Evolutionary conservation across 2,329 filamentous ascomycete species (phyloP).

Genomic region (Beauveria sp.): DNA sequence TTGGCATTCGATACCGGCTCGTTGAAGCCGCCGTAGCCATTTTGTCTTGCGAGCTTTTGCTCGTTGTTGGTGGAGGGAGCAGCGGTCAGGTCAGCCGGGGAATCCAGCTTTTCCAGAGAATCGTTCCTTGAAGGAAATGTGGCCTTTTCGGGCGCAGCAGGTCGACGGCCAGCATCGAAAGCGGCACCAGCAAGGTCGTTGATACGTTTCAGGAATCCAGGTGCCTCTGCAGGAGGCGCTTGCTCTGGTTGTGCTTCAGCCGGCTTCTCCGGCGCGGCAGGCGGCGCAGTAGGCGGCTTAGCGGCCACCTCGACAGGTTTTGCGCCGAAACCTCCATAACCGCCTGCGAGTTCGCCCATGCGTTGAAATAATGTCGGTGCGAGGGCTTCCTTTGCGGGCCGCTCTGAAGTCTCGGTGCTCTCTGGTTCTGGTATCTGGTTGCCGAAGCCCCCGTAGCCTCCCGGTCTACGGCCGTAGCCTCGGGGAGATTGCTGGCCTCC

Average conservation of each 20-base stretch:
- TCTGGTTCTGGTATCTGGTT: conserved; percentile 31
- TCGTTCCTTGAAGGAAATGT: conserved; percentile 17
- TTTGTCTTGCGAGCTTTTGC: conserved; percentile 25
- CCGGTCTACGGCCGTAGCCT: conserved; percentile 31
- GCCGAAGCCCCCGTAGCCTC: conserved; percentile 43
- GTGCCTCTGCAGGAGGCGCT: not conserved
- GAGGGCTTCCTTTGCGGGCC: conserved; percentile 22
- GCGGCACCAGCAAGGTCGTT: conserved; percentile 11
- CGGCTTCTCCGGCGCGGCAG: not conserved
- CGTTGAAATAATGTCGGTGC: conserved; percentile 41
- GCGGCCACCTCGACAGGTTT: not conserved
- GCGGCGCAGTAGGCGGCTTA: not conserved
- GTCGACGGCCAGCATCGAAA: conserved; percentile 5
- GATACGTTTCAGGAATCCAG: conserved; percentile 11
- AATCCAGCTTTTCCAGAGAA: not conserved
- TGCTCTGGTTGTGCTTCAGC: not conserved
- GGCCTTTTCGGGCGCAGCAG: not conserved
- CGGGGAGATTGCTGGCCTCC: conserved; percentile 31
- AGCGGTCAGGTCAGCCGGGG: conserved; percentile 13
- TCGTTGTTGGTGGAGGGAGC: conserved; percentile 18
- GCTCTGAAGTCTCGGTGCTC: conserved; percentile 28
- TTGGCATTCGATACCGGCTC: conserved; percentile 33
- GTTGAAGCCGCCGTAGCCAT: conserved; percentile 53
- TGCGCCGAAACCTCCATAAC: conserved; percentile 8
- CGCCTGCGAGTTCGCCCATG: conserved; percentile 54